Evolutionary conservation across 306 rosid species (phyloP), one percentile per base, ranked within the genome.

Genomic region (Purshia tridentata): DNA sequence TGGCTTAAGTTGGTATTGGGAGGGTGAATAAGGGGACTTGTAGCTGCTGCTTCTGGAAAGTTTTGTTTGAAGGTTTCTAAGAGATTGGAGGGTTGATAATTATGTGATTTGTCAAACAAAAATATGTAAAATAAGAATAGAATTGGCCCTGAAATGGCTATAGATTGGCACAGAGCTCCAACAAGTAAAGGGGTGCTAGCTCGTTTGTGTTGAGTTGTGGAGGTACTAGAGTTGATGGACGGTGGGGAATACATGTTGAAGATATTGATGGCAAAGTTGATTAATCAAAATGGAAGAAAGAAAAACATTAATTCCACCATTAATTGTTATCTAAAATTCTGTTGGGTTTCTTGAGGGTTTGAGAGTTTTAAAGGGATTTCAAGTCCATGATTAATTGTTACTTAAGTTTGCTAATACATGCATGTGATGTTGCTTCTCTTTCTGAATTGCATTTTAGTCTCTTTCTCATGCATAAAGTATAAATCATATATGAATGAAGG

Each of bases 1-100:
- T 83, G 81, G 19, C 76, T 81, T 9, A 72, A 13, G 13, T 79
- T 79, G 18, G 86, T 80, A 2, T 77, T 62, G 19, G 15, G 44
- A 1, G 61, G 8, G 3, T 6, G 2, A 9, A 0, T 52, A 2
- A 12, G 19, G 3, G 65, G n/a, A 41, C n/a, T 0, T 0, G 65
- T 48, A 6, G 52, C 42, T 5, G 75, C 1, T 78, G 74, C 62
- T 35, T 29, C 44, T 48, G n/a, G 6, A 6, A 50, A 73, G 58
- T 78, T 80, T 40, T 65, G 68, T 15, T 77, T 75, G 16, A 80
- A 52, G 77, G 46, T 69, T n/a, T 76, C 50, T 0, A 84, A 39
- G 39, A 80, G 41, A 65, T 59, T 54, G 5, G 72, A 74, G 47
- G 82, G 67, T 80, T 73, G 79, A 65, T 75, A 23, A 20, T 77